Evolutionary conservation across 345 rosid species (phyloP), one percentile per base, ranked within the genome.

Genomic region (Eucalyptus paniculata): DNA sequence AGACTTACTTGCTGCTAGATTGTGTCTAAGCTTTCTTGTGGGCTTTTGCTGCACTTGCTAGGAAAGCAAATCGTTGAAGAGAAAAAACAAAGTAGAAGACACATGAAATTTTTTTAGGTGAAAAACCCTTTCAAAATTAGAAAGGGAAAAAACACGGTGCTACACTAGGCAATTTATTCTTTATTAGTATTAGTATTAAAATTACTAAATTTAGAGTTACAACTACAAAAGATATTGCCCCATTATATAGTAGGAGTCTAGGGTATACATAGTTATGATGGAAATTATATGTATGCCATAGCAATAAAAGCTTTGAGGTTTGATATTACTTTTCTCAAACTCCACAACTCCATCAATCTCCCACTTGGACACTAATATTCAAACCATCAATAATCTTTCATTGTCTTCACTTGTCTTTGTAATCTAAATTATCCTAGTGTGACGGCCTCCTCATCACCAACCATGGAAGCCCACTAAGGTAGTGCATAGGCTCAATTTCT

Each of bases 151-250:
- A 58, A 3, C n/a, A 58, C 15, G 3, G n/a, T 58, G 15, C 65
- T 5, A 0, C 15, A 58, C 7, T 58, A 24, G 2, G 15, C 14
- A 26, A 58, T 26, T 5, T 5, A 24, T 26, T 26, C 7, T 4
- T 10, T 58, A 26, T 11, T 56, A 56, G 30, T 56, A 4, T 56
- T 23, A 56, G 62, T 24, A 23, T 56, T 24, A 56, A 56, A 56
- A 56, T 56, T 58, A 58, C 4, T 26, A 58, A 58, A 10, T 58
- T 58, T 58, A 26, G 65, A 26, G 3, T 26, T 58, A 58, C 65
- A 58, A 26, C 30, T 58, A 58, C 14, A 58, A 58, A 58, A 58
- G 65, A 58, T 58, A 58, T 11, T 58, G 14, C 65, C 65, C n/a
- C 6, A 58, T 4, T 58, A 58, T 24, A 58, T 58, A 58, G n/a